Evolutionary conservation across 371 early-diverging fungal genomes (phyloP), one percentile per base, ranked within the genome.

Genomic region (Saksenaea vasiformis): DNA sequence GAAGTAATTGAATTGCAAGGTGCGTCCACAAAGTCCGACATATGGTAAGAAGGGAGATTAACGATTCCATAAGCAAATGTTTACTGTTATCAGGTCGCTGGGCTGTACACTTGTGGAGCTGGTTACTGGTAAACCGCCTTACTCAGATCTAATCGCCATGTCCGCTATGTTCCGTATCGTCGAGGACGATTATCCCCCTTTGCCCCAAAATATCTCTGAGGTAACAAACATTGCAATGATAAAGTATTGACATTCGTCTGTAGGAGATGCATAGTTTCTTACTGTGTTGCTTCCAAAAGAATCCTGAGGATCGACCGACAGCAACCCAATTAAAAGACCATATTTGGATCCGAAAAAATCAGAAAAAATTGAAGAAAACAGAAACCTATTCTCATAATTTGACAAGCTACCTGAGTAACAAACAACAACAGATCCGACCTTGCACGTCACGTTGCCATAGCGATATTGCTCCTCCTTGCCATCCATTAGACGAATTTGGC

Each of bases 1-100:
- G 98, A 98, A 79, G 93, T 98, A 0, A 95, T 95, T 72, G 86
- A 92, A 63, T 75, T 94, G 24, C 85, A 90, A 58, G 94, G 95
- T 3, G 86, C 93, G 1, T 86, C 90, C 1, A 87, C 89, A 4
- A 88, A 90, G 24, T 92, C 94, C 0, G 97, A 96, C 69, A 95
- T 96, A 4, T 96, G 95, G 95, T 86, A 64, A 78, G 38, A n/a
- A 5, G 5, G 0, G 1, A 54, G 14, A 36, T 14, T 24, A 28
- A 38, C 27, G 10, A 27, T 8, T 5, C 10, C 24, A 7, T 35
- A 26, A 36, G 24, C 24, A 43, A 22, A 36, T 54, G 28, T 15
- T 27, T 31, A 65, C 36, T 35, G 31, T 26, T 10, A 5, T 26
- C 9, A 85, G 85, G 87, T 86, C 95, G 44, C 72, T 96, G 15